Percentiles rank a stretch among this genome's conserved stretches.
phyloP scores from a whole-genome alignment of 2,329 filamentous ascomycete genomes.

The Aspergillus versicolor region DNA sequence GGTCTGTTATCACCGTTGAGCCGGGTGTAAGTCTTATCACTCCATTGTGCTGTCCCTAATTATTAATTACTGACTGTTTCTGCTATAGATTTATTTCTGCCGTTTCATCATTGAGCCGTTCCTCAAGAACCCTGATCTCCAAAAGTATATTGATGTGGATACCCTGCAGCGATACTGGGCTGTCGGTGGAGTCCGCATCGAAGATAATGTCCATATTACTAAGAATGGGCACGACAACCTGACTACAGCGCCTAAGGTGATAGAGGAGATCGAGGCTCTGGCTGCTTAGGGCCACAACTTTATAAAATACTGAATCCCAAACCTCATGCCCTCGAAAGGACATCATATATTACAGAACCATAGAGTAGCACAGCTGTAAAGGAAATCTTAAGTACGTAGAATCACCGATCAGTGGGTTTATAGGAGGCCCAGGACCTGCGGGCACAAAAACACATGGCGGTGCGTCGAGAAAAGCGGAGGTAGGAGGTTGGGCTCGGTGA shows the following conservation, averaged over 20 bases:
- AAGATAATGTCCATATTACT: constrained; percentile 85
- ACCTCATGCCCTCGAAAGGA: neutral
- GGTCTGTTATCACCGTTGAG: constrained; percentile 89
- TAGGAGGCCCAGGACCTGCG: neutral
- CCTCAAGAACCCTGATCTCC: constrained; percentile 68
- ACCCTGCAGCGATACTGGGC: constrained; percentile 79
- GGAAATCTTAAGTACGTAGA: neutral
- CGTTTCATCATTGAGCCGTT: constrained; percentile 83
- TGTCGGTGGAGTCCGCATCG: constrained; percentile 89
- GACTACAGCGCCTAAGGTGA: constrained; percentile 73
- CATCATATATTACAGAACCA: neutral
- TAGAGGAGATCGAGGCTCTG: constrained; percentile 61
- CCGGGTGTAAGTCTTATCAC: constrained; percentile 65
- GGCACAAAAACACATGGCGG: neutral
- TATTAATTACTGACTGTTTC: neutral
- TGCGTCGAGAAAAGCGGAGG: neutral
- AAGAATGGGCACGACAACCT: constrained; percentile 78
- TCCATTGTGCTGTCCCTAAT: neutral
- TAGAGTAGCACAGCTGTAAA: neutral
- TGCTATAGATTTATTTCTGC: constrained; percentile 76
- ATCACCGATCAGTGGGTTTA: neutral
- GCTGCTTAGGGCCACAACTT: constrained; percentile 21
- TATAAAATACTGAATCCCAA: neutral
- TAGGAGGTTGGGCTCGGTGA: neutral
- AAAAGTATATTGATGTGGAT: constrained; percentile 71